Base-by-base conservation (phyloP, 768 basidiomycete species). In the Crassisporium funariophilum region DNA sequence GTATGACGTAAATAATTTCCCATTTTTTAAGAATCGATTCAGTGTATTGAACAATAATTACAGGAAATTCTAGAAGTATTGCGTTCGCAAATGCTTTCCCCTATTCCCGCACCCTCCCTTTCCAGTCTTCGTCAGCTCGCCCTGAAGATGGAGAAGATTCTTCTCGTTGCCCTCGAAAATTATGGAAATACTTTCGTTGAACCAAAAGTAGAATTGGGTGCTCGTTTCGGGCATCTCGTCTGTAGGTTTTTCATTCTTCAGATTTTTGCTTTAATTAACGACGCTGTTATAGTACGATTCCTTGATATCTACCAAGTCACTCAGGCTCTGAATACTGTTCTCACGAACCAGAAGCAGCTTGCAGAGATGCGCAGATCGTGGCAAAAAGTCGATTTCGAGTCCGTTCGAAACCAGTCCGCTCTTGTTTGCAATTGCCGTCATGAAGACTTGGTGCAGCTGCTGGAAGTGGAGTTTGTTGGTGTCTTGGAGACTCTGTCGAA, bases 281-380 rank as follows among this genome's bases (percentile, higher is more conserved):
- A 27, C 10, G 41, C 35, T 40, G 21, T 50, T 49, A 12, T 53
- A 92, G 91, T 93, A 67, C 86, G 91, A 61, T 94, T 89, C 75
- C 77, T 94, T 48, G 91, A 94, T 60, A 92, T 94, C 44, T 92
- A 89, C 63, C 91, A 93, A 66, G 90, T 94, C 43, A 91, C 91
- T 0, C 90, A 92, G 60, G 91, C 91, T 11, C 72, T 94, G 43
- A 86, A 81, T 56, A 90, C 89, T n/a, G 90, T 94, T 47, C 77
- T 93, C 41, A 88, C 86, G 25, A 92, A 90, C 64, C 86, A 83
- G 66, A 91, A 91, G 63, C 89, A 91, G 61, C 76, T 92, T 49
- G 63, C 74, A 4, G 91, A 93, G 53, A 92, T 94, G 89, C 85
- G 86, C 39, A 78, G 85, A 46, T 90, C 91, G 17, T 94, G 92